phyloP scores from a whole-genome alignment of 805 yeast genomes.

The Wickerhamomyces xylosicus region DNA sequence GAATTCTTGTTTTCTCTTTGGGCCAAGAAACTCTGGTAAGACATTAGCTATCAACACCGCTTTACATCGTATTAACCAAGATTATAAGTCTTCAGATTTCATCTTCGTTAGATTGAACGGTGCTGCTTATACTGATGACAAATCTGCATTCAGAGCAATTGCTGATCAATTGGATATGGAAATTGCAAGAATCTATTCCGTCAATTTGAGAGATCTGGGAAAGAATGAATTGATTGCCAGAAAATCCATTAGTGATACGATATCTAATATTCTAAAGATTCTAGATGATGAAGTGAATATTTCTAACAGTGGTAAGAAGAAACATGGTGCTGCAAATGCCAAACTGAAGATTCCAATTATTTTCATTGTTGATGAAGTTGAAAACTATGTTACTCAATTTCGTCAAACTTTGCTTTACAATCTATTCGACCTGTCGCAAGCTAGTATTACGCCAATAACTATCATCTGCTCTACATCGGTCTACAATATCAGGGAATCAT shows the following conservation, averaged over 20 bases:
- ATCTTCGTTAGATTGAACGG: conserved; percentile 63
- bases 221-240: conserved; percentile 31
- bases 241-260: conserved; percentile 48
- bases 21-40: conserved; percentile 76
- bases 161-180: conserved; percentile 68
- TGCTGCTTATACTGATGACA: conserved; percentile 61
- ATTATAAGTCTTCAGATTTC: conserved; percentile 32
- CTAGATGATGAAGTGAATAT: conserved; percentile 29
- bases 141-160: conserved; percentile 71
- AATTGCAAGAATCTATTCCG: conserved; percentile 22
- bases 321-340: background rate
- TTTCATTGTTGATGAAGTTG: conserved; percentile 79
- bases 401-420: conserved; percentile 84
- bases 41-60: conserved; percentile 52
- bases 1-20: conserved; percentile 70
- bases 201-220: conserved; percentile 15
- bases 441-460: conserved; percentile 58
- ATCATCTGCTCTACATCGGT: conserved; percentile 74
- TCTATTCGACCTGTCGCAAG: conserved; percentile 78
- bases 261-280: conserved; percentile 43
- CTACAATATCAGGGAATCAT: conserved; percentile 63
- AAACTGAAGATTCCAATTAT: conserved; percentile 39
- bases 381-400: conserved; percentile 56
- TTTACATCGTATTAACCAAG: conserved; percentile 20
- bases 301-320: background rate